phyloP scores from a whole-genome alignment of 1,284 basidiomycete genomes.

The Moniliophthora roreri region DNA sequence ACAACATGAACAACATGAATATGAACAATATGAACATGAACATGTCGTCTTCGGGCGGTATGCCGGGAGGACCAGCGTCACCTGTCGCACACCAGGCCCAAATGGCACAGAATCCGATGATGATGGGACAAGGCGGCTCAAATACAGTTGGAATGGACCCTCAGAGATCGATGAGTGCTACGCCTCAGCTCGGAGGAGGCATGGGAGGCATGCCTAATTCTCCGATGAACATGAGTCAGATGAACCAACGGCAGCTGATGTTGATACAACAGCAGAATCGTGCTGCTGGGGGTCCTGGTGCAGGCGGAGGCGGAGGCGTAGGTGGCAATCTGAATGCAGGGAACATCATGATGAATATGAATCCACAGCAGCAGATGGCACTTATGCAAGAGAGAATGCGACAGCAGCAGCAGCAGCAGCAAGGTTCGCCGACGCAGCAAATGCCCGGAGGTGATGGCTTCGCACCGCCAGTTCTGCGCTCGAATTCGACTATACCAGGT shows the following conservation, averaged over 20 bases:
- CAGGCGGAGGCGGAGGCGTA: not conserved
- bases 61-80: conserved; percentile 10
- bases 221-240: conserved; percentile 26
- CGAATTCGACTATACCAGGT: conserved; percentile 62
- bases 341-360: conserved; percentile 8
- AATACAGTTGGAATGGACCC: conserved; percentile 5
- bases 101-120: conserved; percentile 12
- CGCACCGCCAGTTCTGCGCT: conserved; percentile 44
- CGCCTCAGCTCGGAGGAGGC: conserved; percentile 20
- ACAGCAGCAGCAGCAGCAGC: conserved; percentile 23
- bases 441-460: conserved; percentile 25
- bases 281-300: conserved; percentile 12
- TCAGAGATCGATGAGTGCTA: conserved; percentile 4
- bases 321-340: conserved; percentile 10
- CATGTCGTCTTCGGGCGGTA: conserved; percentile 1
- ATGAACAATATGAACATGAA: conserved; percentile 22
- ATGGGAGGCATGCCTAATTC: conserved; percentile 16
- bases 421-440: conserved; percentile 35
- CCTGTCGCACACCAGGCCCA: conserved; percentile 11
- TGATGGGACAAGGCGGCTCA: conserved; percentile 7
- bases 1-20: conserved; percentile 15
- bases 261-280: conserved; percentile 19
- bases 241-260: conserved; percentile 30
- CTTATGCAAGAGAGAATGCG: conserved; percentile 23
- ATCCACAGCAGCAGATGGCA: conserved; percentile 23